A percentile compares a stretch with the other conserved stretches of the same genome.
Conservation (phyloP, 2,329 filamentous ascomycete genomes). For the Emydomyces testavorans region DNA sequence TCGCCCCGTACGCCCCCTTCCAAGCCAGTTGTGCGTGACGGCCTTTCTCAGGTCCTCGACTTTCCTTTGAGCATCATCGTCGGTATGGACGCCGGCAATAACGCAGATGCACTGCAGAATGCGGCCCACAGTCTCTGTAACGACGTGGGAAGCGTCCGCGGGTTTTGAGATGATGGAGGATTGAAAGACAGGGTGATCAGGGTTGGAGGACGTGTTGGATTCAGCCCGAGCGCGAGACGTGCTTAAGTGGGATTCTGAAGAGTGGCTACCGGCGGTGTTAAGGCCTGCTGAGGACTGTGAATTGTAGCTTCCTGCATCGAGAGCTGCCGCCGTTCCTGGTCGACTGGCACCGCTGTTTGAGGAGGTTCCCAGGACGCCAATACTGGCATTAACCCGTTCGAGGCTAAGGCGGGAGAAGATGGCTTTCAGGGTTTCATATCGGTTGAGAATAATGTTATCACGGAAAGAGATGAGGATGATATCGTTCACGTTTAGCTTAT, state of each 20-base stretch:
- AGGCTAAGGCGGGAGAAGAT: conserved; percentile 84
- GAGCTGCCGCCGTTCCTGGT: conserved; percentile 61
- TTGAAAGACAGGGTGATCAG: conserved; percentile 35
- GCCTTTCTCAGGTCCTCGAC: conserved; percentile 76
- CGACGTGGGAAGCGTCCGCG: conserved; percentile 50
- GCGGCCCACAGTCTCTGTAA: conserved; percentile 86
- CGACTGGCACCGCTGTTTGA: conserved; percentile 38
- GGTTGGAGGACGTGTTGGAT: conserved; percentile 55
- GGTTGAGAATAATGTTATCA: conserved; percentile 75
- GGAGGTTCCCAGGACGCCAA: conserved; percentile 34
- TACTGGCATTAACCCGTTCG: conserved; percentile 55
- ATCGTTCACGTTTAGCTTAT: conserved; percentile 71
- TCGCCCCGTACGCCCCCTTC: conserved; percentile 73
- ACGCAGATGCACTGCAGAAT: conserved; percentile 97
- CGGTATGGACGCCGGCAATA: conserved; percentile 61
- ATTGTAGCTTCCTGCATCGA: conserved; percentile 59
- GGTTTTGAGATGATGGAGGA: conserved; percentile 26
- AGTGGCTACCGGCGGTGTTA: conserved; percentile 49
- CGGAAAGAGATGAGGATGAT: conserved; percentile 80
- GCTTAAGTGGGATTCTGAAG: conserved; percentile 42
- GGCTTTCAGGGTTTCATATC: conserved; percentile 76
- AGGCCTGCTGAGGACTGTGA: conserved; percentile 69
- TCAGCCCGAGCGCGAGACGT: conserved; percentile 54
- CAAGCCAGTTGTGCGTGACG: conserved; percentile 94
- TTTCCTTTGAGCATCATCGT: conserved; percentile 62